These are phyloP conservation scores for Harringtonia lauricola DNA, from an alignment of 2,329 filamentous ascomycete genomes.

Conservation along the genomic window DNA sequence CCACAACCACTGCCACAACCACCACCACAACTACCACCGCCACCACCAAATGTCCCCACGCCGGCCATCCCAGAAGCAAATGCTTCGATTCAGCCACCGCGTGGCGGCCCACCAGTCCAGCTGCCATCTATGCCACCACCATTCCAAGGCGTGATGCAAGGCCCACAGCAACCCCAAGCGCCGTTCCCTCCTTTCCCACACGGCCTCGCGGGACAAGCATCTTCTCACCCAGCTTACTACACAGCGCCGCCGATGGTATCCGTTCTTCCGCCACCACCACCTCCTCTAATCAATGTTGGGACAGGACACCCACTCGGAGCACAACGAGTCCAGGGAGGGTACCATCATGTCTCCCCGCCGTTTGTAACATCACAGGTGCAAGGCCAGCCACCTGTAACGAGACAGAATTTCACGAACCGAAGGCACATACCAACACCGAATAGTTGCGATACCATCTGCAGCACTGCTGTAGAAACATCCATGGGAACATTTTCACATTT, in stretches of 20 bases:
- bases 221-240: not conserved
- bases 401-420: no score
- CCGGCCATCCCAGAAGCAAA: no score
- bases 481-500: no score
- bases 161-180: not conserved
- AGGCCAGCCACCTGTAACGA: no score
- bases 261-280: constrained; percentile 6
- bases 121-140: not conserved
- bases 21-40: no score
- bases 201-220: not conserved
- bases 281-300: constrained; percentile 1
- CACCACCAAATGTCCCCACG: no score
- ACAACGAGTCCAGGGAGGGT: no score
- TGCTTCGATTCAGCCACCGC: not conserved
- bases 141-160: not conserved
- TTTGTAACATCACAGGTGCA: no score
- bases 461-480: no score
- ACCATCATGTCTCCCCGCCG: not conserved
- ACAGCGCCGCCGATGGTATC: not conserved
- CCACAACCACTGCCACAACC: not conserved
- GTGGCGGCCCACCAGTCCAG: not conserved
- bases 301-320: not conserved
- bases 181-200: constrained; percentile 2
- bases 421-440: no score
- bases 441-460: no score